Evolutionary conservation across 176 grass and related monocot genomes (phyloP).

Genomic region (Cenchrus fungigraminus): DNA sequence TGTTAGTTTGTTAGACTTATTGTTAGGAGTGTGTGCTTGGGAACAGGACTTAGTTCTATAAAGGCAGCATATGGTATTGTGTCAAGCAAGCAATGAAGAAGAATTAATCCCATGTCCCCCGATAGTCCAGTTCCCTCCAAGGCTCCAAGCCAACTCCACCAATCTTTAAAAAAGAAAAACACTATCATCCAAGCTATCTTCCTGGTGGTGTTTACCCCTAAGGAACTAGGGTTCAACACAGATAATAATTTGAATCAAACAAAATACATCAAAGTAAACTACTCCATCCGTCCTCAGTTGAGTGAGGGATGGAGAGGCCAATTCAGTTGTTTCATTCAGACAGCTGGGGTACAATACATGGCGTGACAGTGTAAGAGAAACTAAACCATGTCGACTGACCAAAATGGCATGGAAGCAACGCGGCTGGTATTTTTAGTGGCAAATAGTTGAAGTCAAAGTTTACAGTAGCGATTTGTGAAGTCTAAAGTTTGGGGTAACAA

Average conservation of each 20-base stretch:
- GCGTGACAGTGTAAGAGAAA: neutral
- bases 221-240: too few species aligned
- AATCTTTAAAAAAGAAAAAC: too few species aligned
- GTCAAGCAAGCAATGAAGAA: too few species aligned
- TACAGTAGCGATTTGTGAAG: neutral
- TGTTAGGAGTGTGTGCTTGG: too few species aligned
- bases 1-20: too few species aligned
- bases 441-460: neutral
- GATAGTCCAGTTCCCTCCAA: too few species aligned
- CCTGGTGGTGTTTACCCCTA: too few species aligned
- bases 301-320: neutral
- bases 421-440: neutral
- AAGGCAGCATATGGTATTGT: too few species aligned
- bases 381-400: neutral
- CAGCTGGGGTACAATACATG: neutral
- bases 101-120: too few species aligned
- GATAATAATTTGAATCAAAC: neutral
- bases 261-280: neutral
- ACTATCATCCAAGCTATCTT: too few species aligned
- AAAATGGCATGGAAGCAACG: neutral
- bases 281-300: neutral
- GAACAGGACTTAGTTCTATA: too few species aligned
- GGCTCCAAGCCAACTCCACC: too few species aligned
- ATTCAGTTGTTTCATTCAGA: conserved; percentile 2
- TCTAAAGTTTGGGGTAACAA: neutral